Evolutionary conservation across 257 asterid species (phyloP).

Genomic region (Solanum lignicaule): DNA sequence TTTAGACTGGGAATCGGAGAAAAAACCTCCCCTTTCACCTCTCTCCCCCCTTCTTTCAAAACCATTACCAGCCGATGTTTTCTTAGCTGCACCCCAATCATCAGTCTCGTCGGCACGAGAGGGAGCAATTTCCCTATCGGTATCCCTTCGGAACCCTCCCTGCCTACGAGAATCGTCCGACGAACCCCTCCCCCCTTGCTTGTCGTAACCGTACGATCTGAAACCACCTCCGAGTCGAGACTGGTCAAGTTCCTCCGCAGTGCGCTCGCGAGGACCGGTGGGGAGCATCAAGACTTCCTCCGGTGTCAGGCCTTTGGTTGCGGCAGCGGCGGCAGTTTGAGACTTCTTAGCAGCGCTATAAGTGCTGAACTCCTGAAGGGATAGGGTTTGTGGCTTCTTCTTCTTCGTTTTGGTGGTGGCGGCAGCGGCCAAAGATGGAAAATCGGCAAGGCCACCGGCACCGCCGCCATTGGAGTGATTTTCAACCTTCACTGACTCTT

Average conservation of each 20-base stretch:
- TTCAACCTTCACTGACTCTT: slow-evolving; percentile 13
- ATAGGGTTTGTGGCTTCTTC: slow-evolving; percentile 57
- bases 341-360: slow-evolving; percentile 26
- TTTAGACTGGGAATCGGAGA: slow-evolving; percentile 70
- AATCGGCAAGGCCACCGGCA: slow-evolving; percentile 30
- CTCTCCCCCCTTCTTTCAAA: slow-evolving; percentile 65
- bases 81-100: slow-evolving; percentile 76
- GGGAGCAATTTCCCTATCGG: slow-evolving; percentile 34
- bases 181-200: slow-evolving; percentile 28
- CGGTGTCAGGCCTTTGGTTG: slow-evolving; percentile 31
- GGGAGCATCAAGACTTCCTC: slow-evolving; percentile 56
- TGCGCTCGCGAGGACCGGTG: slow-evolving; percentile 72
- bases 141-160: slow-evolving; percentile 54
- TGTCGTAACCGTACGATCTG: slow-evolving; percentile 49
- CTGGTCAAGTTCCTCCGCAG: slow-evolving; percentile 78
- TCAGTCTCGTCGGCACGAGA: slow-evolving; percentile 92
- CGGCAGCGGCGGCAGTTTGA: slow-evolving; percentile 6
- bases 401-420: slow-evolving; percentile 54
- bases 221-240: slow-evolving; percentile 62
- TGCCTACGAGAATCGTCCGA: slow-evolving; percentile 62
- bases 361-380: slow-evolving; percentile 49
- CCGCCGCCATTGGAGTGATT: slow-evolving; percentile 14
- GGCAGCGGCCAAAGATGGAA: slow-evolving; percentile 54
- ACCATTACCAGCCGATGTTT: slow-evolving; percentile 28
- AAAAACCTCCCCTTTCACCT: slow-evolving; percentile 71